Conservation (phyloP, 2,329 filamentous ascomycete species). For the Neoarthrinium moseri region DNA sequence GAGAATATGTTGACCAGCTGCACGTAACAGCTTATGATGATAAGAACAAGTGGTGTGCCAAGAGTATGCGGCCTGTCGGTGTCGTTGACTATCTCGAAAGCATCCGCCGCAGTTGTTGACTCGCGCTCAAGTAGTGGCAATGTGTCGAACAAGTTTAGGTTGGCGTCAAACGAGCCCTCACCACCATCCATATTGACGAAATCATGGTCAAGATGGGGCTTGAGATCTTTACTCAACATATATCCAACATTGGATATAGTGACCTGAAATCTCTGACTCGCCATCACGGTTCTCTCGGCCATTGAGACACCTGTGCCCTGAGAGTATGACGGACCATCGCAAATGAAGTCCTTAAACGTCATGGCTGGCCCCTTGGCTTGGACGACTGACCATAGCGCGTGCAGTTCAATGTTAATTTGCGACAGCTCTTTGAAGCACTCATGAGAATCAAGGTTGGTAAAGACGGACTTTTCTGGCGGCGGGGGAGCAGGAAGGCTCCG, state of each 20-base stretch:
- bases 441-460: conserved; percentile 12
- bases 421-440: conserved; percentile 19
- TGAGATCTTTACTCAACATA: neutral
- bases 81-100: neutral
- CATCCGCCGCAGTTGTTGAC: too few species aligned
- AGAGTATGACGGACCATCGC: neutral
- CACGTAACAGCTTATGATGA: conserved; percentile 19
- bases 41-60: conserved; percentile 13
- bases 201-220: neutral
- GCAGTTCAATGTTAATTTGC: conserved; percentile 16
- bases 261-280: neutral
- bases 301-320: neutral
- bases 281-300: neutral
- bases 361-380: neutral
- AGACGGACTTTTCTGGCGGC: conserved; percentile 1
- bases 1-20: conserved; percentile 16
- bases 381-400: conserved; percentile 9
- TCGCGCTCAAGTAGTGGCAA: too few species aligned
- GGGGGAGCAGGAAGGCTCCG: neutral
- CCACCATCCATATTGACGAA: neutral
- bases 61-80: conserved; percentile 4
- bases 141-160: too few species aligned
- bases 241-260: neutral
- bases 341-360: neutral
- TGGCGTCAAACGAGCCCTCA: neutral